These are phyloP conservation scores for Neocatenulostroma microsporum DNA, from an alignment of 2,329 filamentous ascomycete species.

Conservation along the genomic window DNA sequence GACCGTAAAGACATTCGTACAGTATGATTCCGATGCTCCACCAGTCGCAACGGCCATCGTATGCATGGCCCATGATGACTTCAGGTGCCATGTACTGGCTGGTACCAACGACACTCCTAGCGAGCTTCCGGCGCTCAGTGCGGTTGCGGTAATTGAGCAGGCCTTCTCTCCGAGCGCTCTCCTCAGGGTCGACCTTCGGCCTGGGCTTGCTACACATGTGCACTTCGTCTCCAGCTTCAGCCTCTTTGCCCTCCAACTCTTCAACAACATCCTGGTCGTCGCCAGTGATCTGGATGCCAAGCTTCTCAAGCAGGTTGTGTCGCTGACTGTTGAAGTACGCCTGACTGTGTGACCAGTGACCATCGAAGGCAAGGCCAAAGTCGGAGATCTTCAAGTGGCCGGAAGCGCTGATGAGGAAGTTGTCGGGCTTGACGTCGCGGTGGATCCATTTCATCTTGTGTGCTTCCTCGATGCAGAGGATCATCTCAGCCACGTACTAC, in stretches of 20 bases:
- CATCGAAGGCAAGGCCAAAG: constrained; percentile 91
- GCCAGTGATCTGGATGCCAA: constrained; percentile 65
- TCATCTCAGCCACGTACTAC: constrained; percentile 94
- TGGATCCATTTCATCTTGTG: constrained; percentile 87
- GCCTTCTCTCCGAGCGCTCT: constrained; percentile 24
- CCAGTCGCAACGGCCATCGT: constrained; percentile 93
- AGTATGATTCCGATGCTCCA: constrained; percentile 94
- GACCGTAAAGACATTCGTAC: constrained; percentile 89
- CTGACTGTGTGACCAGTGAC: constrained; percentile 88
- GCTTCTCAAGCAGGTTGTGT: constrained; percentile 66
- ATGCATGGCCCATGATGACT: constrained; percentile 70
- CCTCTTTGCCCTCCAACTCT: constrained; percentile 17
- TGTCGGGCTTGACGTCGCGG: constrained; percentile 93
- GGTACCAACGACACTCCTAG: constrained; percentile 83
- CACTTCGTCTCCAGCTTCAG: constrained; percentile 10
- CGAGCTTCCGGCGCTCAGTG: constrained; percentile 57
- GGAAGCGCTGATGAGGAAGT: constrained; percentile 81
- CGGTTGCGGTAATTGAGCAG: constrained; percentile 38
- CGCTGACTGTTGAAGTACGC: constrained; percentile 78
- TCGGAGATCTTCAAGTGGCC: constrained; percentile 94
- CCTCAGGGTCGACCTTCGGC: constrained; percentile 16
- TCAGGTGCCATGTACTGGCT: constrained; percentile 99
- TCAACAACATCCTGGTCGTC: constrained; percentile 63
- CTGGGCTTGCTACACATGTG: constrained; percentile 3
- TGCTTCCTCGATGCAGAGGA: constrained; percentile 85